Evolutionary conservation across 176 grass and related monocot species (phyloP), one percentile per base, ranked within the genome.

Genomic region (Coix lacrymajobi): DNA sequence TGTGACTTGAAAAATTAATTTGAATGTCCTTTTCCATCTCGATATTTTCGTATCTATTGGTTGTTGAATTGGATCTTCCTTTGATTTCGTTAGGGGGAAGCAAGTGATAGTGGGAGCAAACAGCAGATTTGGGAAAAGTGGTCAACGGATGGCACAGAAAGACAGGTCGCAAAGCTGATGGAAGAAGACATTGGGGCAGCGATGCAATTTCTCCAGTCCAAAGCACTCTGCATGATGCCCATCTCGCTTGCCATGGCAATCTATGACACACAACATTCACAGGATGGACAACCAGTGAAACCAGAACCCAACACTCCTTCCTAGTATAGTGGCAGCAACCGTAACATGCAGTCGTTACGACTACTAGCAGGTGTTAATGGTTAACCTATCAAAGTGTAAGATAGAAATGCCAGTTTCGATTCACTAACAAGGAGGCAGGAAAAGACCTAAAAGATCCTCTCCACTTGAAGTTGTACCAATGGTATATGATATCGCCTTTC

Each of bases 141-240:
- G 93, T 96, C 93, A 79, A 99, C 97, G 10, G 97, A 99, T 75
- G 97, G 93, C 78, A 99, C 97, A 15, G 97, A 99, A 73, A 91
- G 82, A 79, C 97, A 99, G 69, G 93, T 96, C 15, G 89, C 93
- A 39, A 99, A 96, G 86, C 77, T 99, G 62, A 94, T 99, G 97
- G 91, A 99, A 63, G 97, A 99, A 40, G 91, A 96, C 79, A 96
- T 96, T 22, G 93, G 93, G 66, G 73, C 93, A 22, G 93, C 97
- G 3, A 99, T 99, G 97, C 97, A 99, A 85, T 96, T 99, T 78
- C 89, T 99, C 60, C 97, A 99, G 85, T 99, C 97, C 77, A 99
- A 96, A 79, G 93, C 97, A 31, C 89, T 99, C 31, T 99, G 97
- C 83, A 99, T 99, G 91, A 99, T 99, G 97, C 93, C 97, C 56